Conservation (phyloP, 2,329 filamentous ascomycete species). For the Paraphoma sp. region DNA sequence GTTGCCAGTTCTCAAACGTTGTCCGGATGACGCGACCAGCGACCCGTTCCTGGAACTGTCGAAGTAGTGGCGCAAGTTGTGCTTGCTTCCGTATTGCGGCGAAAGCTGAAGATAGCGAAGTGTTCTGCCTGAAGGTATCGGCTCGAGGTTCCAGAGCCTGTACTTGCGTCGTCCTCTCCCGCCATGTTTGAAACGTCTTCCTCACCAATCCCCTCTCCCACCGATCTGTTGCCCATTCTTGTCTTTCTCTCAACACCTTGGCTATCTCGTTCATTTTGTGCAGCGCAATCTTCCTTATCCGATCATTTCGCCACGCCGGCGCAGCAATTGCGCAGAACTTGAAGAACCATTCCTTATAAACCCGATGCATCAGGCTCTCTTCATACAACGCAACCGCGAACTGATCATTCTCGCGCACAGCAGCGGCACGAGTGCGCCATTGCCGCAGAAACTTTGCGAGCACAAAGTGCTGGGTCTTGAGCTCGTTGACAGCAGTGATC, state of each 20-base stretch:
- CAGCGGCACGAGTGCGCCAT: slow-evolving; percentile 57
- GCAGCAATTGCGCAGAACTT: slow-evolving; percentile 45
- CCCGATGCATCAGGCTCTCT: slow-evolving; percentile 38
- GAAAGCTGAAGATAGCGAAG: slow-evolving; percentile 31
- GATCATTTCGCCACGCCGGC: slow-evolving; percentile 37
- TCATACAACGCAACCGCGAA: slow-evolving; percentile 39
- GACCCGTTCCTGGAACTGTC: slow-evolving; percentile 52
- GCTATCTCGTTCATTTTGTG: slow-evolving; percentile 36
- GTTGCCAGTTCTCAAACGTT: slow-evolving; percentile 59
- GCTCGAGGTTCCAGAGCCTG: slow-evolving; percentile 44
- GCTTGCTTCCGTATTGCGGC: slow-evolving; percentile 45
- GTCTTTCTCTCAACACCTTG: slow-evolving; percentile 32
- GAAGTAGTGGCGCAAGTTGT: slow-evolving; percentile 52
- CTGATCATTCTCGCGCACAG: slow-evolving; percentile 44
- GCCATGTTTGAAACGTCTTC: slow-evolving; percentile 34
- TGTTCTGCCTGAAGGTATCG: slow-evolving; percentile 38
- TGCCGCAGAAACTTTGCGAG: slow-evolving; percentile 60
- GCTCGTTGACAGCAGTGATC: slow-evolving; percentile 67
- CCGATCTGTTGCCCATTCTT: slow-evolving; percentile 28
- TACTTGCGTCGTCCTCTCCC: slow-evolving; percentile 18
- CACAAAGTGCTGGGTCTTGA: slow-evolving; percentile 60
- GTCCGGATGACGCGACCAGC: slow-evolving; percentile 55
- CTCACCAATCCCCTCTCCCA: slow-evolving; percentile 31
- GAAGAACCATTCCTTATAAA: slow-evolving; percentile 48
- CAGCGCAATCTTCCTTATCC: slow-evolving; percentile 33